phyloP scores from a whole-genome alignment of 75 land plant species.

The Picea sitchensis region DNA sequence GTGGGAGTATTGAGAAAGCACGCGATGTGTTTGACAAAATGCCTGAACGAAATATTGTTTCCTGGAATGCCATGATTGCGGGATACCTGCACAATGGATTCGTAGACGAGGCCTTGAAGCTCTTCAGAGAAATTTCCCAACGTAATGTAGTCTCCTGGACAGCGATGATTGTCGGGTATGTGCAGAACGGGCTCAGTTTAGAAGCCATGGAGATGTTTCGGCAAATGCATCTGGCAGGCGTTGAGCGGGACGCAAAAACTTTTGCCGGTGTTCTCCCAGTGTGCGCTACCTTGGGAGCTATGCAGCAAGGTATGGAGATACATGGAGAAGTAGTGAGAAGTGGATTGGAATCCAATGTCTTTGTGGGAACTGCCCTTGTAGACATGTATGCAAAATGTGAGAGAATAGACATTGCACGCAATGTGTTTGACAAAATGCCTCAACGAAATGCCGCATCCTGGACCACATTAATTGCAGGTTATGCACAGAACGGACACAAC shows the following conservation, averaged over 20 bases:
- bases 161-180: slow-evolving; percentile 55
- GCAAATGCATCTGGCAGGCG: slow-evolving; percentile 18
- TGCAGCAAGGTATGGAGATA: slow-evolving; percentile 16
- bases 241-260: slow-evolving; percentile 45
- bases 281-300: slow-evolving; percentile 25
- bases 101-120: not conserved
- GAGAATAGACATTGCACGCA: slow-evolving; percentile 18
- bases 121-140: not conserved
- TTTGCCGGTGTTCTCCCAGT: slow-evolving; percentile 46
- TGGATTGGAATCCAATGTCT: slow-evolving; percentile 39
- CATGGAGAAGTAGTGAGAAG: slow-evolving; percentile 30
- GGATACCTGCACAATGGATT: not conserved
- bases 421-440: slow-evolving; percentile 30
- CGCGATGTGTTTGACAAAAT: not conserved
- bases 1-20: not conserved
- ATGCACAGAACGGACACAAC: slow-evolving; percentile 9
- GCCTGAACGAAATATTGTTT: slow-evolving; percentile 1
- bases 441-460: slow-evolving; percentile 39
- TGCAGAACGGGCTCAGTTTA: slow-evolving; percentile 36
- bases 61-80: not conserved
- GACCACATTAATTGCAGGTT: slow-evolving; percentile 52
- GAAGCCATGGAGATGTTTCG: slow-evolving; percentile 32
- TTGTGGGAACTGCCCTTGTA: slow-evolving; percentile 32
- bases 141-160: slow-evolving; percentile 4
- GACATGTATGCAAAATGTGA: slow-evolving; percentile 67